Evolutionary conservation across 306 rosid species (phyloP).

Genomic region (Erythrophleum fordii): DNA sequence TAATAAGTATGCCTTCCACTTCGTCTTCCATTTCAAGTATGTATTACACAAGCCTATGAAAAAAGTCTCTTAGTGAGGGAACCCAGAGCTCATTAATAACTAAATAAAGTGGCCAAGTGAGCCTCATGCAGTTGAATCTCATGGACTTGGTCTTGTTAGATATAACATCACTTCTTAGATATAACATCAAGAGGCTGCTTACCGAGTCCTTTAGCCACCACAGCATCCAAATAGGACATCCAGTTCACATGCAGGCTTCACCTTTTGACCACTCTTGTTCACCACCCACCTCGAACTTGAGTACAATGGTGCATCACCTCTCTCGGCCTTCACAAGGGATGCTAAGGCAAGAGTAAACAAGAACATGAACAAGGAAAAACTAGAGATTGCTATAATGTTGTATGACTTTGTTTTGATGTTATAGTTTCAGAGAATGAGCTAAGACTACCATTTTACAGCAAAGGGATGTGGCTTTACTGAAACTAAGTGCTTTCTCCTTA

Average conservation of each 20-base stretch:
- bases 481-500: no score
- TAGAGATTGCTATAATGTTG: no score
- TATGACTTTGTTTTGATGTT: no score
- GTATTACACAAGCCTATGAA: constrained; percentile 62
- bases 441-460: no score
- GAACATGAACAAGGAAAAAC: no score
- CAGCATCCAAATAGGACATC: constrained; percentile 73
- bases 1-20: no score
- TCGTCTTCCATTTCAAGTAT: no score
- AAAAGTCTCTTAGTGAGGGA: constrained; percentile 72
- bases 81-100: constrained; percentile 66
- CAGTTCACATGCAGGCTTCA: constrained; percentile 86
- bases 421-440: no score
- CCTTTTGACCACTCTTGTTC: constrained; percentile 62
- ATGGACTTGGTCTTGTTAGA: constrained; percentile 48
- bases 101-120: constrained; percentile 78
- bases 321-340: no score
- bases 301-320: constrained; percentile 55
- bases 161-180: no score
- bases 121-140: constrained; percentile 92
- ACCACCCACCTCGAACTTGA: constrained; percentile 80
- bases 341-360: no score
- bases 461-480: no score
- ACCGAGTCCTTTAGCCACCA: constrained; percentile 85
- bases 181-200: constrained; percentile 70